Conservation (phyloP, 2,329 filamentous ascomycete species). For the Sarocladiaceae sp. region DNA sequence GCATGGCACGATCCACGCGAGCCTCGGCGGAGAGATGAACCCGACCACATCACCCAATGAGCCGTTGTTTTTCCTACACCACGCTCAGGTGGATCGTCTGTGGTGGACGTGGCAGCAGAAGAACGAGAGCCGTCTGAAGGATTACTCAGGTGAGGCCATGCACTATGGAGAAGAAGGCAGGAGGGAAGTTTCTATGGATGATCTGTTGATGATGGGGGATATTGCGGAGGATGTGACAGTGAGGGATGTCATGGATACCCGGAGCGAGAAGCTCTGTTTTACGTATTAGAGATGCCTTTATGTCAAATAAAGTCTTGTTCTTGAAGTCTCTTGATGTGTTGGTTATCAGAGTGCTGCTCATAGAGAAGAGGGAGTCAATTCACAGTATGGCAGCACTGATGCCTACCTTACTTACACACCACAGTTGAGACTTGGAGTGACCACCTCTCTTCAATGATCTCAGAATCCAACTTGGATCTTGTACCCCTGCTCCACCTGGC, state of each 20-base stretch:
- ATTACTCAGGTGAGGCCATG: not conserved
- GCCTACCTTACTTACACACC: too few species aligned
- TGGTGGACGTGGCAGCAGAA: conserved; percentile 13
- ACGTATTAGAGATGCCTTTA: conserved; percentile 5
- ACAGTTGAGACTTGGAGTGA: too few species aligned
- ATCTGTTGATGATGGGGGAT: not conserved
- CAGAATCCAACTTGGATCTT: conserved; percentile 13
- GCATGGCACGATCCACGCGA: conserved; percentile 21
- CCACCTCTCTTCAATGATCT: not conserved
- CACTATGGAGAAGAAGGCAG: conserved; percentile 4
- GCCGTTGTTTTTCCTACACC: conserved; percentile 16
- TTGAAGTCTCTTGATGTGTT: conserved; percentile 3
- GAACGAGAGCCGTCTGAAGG: not conserved
- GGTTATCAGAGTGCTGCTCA: too few species aligned
- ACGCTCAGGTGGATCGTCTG: conserved; percentile 10
- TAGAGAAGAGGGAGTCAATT: too few species aligned
- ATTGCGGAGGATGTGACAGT: conserved; percentile 5
- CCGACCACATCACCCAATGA: conserved; percentile 16
- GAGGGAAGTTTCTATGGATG: not conserved
- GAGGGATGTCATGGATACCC: not conserved
- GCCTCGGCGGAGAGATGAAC: conserved; percentile 21
- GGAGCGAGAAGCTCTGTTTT: conserved; percentile 6
- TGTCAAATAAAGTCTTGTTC: conserved; percentile 11
- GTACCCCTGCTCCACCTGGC: conserved; percentile 1
- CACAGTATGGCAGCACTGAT: too few species aligned